Evolutionary conservation across 179 eudicot genomes (phyloP).

Genomic region (Pouteria campechiana): DNA sequence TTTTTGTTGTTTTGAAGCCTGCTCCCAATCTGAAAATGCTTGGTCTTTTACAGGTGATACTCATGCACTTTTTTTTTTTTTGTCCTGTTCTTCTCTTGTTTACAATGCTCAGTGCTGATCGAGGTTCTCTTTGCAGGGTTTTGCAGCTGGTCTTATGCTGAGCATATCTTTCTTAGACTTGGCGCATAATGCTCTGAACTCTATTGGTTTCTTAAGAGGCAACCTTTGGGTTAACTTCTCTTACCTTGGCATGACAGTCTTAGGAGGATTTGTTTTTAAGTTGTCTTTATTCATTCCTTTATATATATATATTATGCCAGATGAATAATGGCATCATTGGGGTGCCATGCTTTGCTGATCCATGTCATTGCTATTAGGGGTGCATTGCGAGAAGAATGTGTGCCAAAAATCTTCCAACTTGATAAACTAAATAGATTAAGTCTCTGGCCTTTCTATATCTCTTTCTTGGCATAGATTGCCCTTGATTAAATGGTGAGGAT

Average conservation of each 20-base stretch:
- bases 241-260: no score
- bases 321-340: no score
- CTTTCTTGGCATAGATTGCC: no score
- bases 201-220: slow-evolving; percentile 89
- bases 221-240: slow-evolving; percentile 66
- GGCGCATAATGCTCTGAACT: slow-evolving; percentile 94
- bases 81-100: background rate
- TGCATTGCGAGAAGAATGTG: no score
- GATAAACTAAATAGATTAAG: no score
- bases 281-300: slow-evolving; percentile 1
- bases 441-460: no score
- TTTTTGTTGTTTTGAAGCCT: slow-evolving; percentile 65
- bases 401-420: no score
- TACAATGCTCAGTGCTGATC: background rate
- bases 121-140: slow-evolving; percentile 41
- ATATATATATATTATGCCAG: no score
- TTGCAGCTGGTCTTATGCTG: slow-evolving; percentile 98
- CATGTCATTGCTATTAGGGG: no score
- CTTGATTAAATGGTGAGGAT: no score
- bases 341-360: no score
- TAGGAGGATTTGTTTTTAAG: no score
- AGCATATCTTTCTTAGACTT: slow-evolving; percentile 93
- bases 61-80: background rate
- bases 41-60: slow-evolving; percentile 78
- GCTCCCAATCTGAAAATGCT: slow-evolving; percentile 95